Conservation (phyloP, 2,329 filamentous ascomycete genomes). For the Ascosphaera apis region DNA sequence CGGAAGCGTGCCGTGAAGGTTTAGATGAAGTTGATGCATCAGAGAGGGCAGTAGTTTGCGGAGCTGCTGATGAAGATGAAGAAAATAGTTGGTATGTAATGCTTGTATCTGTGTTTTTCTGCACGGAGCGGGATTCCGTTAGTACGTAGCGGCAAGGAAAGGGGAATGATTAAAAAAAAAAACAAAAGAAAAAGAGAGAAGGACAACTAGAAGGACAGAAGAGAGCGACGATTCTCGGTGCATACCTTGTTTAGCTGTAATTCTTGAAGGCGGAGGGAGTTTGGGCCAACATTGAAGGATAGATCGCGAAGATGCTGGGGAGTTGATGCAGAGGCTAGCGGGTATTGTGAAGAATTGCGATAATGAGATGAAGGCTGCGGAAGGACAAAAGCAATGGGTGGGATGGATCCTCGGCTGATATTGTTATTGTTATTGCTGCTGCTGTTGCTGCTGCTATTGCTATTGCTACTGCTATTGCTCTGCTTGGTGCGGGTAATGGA, state of each 20-base stretch:
- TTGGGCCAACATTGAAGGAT: slow-evolving; percentile 44
- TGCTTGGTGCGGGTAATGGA: background rate
- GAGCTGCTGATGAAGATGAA: background rate
- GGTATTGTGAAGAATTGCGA: slow-evolving; percentile 75
- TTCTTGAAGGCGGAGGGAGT: slow-evolving; percentile 38
- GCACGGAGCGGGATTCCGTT: background rate
- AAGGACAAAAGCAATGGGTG: slow-evolving; percentile 62
- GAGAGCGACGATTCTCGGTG: slow-evolving; percentile 5
- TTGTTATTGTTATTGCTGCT: slow-evolving; percentile 62
- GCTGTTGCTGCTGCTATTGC: background rate
- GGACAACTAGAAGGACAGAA: slow-evolving; percentile 3
- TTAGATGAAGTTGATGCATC: slow-evolving; percentile 5
- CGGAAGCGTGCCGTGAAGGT: slow-evolving; percentile 22
- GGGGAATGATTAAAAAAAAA: slow-evolving; percentile 12
- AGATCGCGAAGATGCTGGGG: slow-evolving; percentile 58
- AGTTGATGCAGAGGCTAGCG: slow-evolving; percentile 60
- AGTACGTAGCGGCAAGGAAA: background rate
- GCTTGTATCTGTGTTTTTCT: slow-evolving; percentile 4
- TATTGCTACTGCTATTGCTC: background rate
- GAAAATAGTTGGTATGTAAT: slow-evolving; percentile 5
- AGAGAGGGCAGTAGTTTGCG: background rate
- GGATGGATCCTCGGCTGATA: slow-evolving; percentile 59
- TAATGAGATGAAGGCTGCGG: slow-evolving; percentile 45
- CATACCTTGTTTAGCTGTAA: slow-evolving; percentile 34
- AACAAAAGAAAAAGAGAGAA: slow-evolving; percentile 9